Conservation (phyloP, 176 grass and related monocot species). For the Bolboschoenus planiculmis region DNA sequence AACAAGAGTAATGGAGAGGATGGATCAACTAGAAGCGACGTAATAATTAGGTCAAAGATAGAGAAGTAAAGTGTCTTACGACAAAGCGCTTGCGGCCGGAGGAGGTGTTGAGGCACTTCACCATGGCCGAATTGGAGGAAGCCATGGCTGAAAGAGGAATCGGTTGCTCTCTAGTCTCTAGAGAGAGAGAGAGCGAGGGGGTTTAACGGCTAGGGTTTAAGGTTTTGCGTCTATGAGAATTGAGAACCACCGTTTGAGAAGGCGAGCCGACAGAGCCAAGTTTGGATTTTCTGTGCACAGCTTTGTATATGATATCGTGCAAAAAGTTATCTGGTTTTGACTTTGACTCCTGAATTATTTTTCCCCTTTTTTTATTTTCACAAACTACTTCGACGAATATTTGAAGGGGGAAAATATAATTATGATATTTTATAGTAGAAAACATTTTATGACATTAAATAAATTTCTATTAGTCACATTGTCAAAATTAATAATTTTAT, state of each 20-base stretch:
- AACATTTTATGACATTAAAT: too few species aligned
- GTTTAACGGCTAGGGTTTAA: slow-evolving; percentile 36
- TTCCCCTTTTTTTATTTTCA: too few species aligned
- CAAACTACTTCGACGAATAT: too few species aligned
- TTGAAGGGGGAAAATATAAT: too few species aligned
- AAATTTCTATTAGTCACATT: too few species aligned
- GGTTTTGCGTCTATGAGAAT: background rate
- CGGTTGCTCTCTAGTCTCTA: background rate
- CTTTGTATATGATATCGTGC: too few species aligned
- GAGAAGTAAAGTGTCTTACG: slow-evolving; percentile 27
- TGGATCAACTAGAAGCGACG: background rate
- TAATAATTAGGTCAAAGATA: background rate
- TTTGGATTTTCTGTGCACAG: background rate
- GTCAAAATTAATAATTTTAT: too few species aligned
- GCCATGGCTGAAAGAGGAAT: slow-evolving; percentile 38
- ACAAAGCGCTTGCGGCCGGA: slow-evolving; percentile 64
- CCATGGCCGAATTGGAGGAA: slow-evolving; percentile 39
- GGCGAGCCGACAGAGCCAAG: background rate
- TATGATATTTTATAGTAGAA: too few species aligned
- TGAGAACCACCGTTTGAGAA: slow-evolving; percentile 29
- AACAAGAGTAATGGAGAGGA: background rate
- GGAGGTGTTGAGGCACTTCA: slow-evolving; percentile 77
- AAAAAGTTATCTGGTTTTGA: too few species aligned
- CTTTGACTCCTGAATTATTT: too few species aligned
- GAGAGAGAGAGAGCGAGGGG: background rate